Evolutionary conservation across 2,329 filamentous ascomycete genomes (phyloP).

Genomic region (Monilinia polystroma): DNA sequence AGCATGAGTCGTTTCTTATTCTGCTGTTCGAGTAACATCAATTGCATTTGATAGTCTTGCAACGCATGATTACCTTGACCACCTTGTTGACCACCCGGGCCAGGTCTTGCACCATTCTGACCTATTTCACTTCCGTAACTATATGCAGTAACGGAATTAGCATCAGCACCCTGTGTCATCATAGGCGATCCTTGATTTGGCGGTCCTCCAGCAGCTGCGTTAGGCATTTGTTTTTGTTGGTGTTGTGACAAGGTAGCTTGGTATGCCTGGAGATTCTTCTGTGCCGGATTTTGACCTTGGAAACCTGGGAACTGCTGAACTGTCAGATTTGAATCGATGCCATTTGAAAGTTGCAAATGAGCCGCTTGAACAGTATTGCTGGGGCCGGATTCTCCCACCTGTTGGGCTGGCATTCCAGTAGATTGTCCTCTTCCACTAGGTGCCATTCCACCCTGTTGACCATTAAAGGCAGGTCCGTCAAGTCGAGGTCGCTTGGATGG

Average conservation of each 20-base stretch:
- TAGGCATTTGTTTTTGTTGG: constrained; percentile 69
- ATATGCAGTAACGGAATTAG: constrained; percentile 53
- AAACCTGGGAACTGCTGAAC: constrained; percentile 69
- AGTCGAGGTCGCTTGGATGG: constrained; percentile 87
- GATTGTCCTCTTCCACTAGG: constrained; percentile 68
- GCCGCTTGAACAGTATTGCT: constrained; percentile 51
- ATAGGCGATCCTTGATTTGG: constrained; percentile 79
- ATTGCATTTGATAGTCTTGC: constrained; percentile 86
- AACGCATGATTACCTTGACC: constrained; percentile 67
- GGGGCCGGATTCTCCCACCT: constrained; percentile 58
- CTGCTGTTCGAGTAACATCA: constrained; percentile 83
- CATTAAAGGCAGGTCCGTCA: constrained; percentile 67
- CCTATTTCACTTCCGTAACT: constrained; percentile 64
- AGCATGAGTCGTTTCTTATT: constrained; percentile 85
- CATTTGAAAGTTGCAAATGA: constrained; percentile 64
- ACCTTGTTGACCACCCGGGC: constrained; percentile 57
- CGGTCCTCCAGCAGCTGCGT: constrained; percentile 73
- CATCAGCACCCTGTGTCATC: constrained; percentile 72
- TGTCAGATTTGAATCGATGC: constrained; percentile 75
- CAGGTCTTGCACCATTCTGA: constrained; percentile 57
- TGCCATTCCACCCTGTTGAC: constrained; percentile 56
- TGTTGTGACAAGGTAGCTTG: constrained; percentile 80
- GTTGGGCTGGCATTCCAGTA: constrained; percentile 64
- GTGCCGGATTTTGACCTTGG: constrained; percentile 42
- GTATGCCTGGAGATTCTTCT: constrained; percentile 82